Base-by-base conservation (phyloP, 257 asterid genomes). In the Avicennia marina region DNA sequence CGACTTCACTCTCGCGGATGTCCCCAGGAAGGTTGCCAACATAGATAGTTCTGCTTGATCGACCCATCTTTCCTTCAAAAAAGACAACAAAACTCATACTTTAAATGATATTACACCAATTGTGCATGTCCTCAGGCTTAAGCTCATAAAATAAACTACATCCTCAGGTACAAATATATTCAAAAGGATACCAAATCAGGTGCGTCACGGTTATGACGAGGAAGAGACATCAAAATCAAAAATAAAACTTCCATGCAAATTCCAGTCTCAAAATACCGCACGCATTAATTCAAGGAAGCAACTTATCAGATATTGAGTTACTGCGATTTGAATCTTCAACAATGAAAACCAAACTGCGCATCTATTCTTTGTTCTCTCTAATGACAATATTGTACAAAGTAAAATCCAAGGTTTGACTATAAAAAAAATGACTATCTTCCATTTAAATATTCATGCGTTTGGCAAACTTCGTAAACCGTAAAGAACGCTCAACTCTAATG, bases 11-110 rank as follows among this genome's bases (percentile, higher is more conserved):
- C 75, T 87, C 90, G 17, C 88, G 84, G 43, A 81, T 65, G 46
- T 87, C 94, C 18, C 84, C 94, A 17, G 94, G 95, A 64, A 87
- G 95, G 66, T 87, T 87, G 11, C 95, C 95, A 17, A 87, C 90
- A 63, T 84, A 87, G 44, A 87, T 77, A 5, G 94, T 87, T 53
- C 82, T 71, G 75, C 86, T 83, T 48, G 72, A 67, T 24, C 84
- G 82, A 18, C 90, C 86, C 95, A 86, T 86, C 63, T 45, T 63
- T 43, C 72, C 84, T 68, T 75, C 10, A 36, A 46, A 68, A 71
- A 43, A 18, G 5, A 60, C 2, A 41, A 55, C 3, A 60, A 52
- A 27, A 60, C 19, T 63, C 29, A 63, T 38, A 43, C 40, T 46
- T 25, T n/a, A 61, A 13, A 11, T 18, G 20, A 49, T 13, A 31